Evolutionary conservation across 1,139 yeast species (phyloP).

Genomic region (Dujonia santamariae): DNA sequence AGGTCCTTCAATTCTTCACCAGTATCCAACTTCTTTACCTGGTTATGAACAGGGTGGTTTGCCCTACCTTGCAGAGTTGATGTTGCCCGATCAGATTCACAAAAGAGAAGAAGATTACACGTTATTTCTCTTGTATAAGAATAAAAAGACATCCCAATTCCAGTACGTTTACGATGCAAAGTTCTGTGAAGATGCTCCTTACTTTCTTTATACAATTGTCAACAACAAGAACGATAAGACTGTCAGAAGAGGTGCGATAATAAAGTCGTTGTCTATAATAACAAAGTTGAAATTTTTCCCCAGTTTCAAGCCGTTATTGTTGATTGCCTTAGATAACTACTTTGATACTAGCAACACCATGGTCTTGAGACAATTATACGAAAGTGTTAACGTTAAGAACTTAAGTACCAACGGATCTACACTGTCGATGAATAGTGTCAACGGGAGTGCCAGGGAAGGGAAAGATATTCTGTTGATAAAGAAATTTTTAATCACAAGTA

Average conservation of each 20-base stretch:
- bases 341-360: constrained; percentile 25
- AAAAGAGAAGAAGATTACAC: constrained; percentile 61
- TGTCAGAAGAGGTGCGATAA: constrained; percentile 53
- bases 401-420: constrained; percentile 24
- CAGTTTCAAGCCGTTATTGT: constrained; percentile 55
- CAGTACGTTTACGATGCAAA: constrained; percentile 34
- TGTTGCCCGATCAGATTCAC: constrained; percentile 65
- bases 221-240: constrained; percentile 45
- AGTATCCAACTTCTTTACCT: constrained; percentile 45
- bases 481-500: constrained; percentile 41
- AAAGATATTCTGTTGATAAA: constrained; percentile 30
- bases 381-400: constrained; percentile 32
- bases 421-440: constrained; percentile 32
- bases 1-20: constrained; percentile 51
- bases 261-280: constrained; percentile 53
- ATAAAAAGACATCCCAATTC: constrained; percentile 36
- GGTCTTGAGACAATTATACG: constrained; percentile 27
- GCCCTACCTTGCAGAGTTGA: constrained; percentile 49
- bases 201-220: constrained; percentile 56
- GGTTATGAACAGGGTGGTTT: constrained; percentile 33
- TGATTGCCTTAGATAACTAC: constrained; percentile 51
- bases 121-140: constrained; percentile 48
- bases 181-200: constrained; percentile 39
- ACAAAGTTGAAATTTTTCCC: constrained; percentile 53
- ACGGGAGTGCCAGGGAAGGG: constrained; percentile 11